These are phyloP conservation scores for Xylaria sp. DNA, from an alignment of 2,329 filamentous ascomycete genomes.

Conservation along the genomic window DNA sequence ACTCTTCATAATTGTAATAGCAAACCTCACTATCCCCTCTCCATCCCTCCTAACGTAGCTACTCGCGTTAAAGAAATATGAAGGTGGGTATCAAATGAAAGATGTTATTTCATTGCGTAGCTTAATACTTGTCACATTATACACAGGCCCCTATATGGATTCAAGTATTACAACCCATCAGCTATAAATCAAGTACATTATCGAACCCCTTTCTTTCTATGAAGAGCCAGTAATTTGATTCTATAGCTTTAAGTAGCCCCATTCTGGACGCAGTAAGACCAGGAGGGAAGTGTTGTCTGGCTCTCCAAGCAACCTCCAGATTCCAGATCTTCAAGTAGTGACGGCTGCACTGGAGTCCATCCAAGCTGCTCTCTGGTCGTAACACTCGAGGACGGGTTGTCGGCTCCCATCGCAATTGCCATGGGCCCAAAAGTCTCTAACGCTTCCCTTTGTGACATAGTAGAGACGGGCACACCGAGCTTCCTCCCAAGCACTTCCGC, in stretches of 20 bases:
- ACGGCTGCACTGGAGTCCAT: conserved; percentile 17
- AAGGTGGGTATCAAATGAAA: no score
- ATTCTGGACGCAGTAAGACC: background rate
- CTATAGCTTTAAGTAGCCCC: background rate
- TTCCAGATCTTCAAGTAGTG: conserved; percentile 18
- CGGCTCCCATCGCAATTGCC: conserved; percentile 9
- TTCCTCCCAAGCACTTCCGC: conserved; percentile 22
- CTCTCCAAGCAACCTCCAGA: conserved; percentile 4
- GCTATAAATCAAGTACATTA: no score
- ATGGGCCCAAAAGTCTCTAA: conserved; percentile 11
- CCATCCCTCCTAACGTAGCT: no score
- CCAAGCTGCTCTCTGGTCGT: conserved; percentile 24
- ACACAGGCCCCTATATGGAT: no score
- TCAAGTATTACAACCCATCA: no score
- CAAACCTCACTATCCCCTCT: no score
- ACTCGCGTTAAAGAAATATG: no score
- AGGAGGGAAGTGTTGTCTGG: conserved; percentile 12
- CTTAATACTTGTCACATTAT: no score
- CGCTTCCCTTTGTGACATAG: background rate
- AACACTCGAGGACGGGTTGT: conserved; percentile 20
- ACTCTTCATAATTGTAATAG: no score
- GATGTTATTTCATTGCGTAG: no score
- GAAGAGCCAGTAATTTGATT: background rate
- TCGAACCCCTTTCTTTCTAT: no score
- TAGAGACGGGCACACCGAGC: conserved; percentile 14